Evolutionary conservation across 176 grass and related monocot genomes (phyloP).

Genomic region (Aegilops bicornis): DNA sequence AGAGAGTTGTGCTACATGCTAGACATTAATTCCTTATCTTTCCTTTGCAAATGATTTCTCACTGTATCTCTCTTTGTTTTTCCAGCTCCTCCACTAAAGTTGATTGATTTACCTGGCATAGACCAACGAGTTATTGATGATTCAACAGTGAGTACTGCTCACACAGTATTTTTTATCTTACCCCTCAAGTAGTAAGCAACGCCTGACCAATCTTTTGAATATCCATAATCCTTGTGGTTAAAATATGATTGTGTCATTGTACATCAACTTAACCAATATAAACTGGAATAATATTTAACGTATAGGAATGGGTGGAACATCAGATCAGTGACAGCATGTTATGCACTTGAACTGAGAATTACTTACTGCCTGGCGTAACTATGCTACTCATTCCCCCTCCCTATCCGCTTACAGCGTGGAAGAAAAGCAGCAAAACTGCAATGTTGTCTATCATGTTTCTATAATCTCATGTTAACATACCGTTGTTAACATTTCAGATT

Average conservation of each 20-base stretch:
- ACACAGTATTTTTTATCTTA: neutral
- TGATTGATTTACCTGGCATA: constrained; percentile 96
- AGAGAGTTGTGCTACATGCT: neutral
- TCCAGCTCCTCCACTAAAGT: constrained; percentile 95
- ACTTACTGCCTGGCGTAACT: neutral
- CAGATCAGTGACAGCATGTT: neutral
- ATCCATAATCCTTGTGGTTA: neutral
- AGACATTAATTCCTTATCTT: neutral
- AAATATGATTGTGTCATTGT: neutral
- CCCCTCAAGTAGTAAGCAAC: neutral
- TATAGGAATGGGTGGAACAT: constrained; percentile 1
- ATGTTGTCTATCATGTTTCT: constrained; percentile 7
- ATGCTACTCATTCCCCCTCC: neutral
- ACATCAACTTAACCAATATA: neutral
- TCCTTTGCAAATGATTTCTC: constrained; percentile 13
- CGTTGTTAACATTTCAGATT: constrained; percentile 62
- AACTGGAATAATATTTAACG: neutral
- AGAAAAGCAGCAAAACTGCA: neutral
- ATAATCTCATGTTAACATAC: neutral
- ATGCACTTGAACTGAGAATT: constrained; percentile 10
- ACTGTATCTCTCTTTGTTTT: constrained; percentile 9
- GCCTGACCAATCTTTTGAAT: neutral
- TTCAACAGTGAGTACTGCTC: constrained; percentile 58
- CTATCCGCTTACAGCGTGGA: neutral
- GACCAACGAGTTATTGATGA: constrained; percentile 92